Evolutionary conservation across 768 basidiomycete genomes (phyloP).

Genomic region (Solioccasus polychromus): DNA sequence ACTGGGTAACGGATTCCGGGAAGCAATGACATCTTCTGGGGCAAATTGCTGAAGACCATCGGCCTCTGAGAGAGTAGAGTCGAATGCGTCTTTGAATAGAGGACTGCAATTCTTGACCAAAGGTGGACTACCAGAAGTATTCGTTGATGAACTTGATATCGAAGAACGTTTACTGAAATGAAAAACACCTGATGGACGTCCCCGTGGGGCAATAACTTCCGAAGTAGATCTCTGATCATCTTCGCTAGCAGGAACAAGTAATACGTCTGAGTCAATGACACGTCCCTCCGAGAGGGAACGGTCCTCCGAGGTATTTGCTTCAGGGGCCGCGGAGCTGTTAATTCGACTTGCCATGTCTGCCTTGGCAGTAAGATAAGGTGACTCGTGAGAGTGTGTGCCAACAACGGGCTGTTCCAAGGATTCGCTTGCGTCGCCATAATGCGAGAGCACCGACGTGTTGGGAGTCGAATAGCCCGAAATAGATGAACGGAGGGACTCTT

Average conservation of each 20-base stretch:
- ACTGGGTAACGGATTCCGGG: no score
- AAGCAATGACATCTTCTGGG: background rate
- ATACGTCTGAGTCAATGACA: background rate
- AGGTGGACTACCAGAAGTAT: background rate
- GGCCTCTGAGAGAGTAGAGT: background rate
- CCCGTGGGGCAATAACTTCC: background rate
- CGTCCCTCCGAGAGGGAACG: background rate
- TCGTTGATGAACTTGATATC: background rate
- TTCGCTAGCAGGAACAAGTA: background rate
- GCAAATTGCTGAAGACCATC: background rate
- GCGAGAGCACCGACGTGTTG: slow-evolving; percentile 23
- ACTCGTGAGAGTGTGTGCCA: background rate
- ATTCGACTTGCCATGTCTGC: background rate
- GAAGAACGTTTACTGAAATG: background rate
- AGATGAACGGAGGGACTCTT: slow-evolving; percentile 16
- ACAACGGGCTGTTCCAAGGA: background rate
- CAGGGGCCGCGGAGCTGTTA: background rate
- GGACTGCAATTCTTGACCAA: background rate
- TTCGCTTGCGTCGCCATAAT: slow-evolving; percentile 14
- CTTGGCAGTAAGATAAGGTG: background rate
- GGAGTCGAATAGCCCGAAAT: slow-evolving; percentile 22
- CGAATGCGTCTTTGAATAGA: background rate
- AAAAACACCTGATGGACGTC: background rate
- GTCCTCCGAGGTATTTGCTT: background rate
- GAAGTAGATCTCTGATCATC: background rate